Conservation (phyloP, 768 basidiomycete species). For the Guyanaporus albipodus region DNA sequence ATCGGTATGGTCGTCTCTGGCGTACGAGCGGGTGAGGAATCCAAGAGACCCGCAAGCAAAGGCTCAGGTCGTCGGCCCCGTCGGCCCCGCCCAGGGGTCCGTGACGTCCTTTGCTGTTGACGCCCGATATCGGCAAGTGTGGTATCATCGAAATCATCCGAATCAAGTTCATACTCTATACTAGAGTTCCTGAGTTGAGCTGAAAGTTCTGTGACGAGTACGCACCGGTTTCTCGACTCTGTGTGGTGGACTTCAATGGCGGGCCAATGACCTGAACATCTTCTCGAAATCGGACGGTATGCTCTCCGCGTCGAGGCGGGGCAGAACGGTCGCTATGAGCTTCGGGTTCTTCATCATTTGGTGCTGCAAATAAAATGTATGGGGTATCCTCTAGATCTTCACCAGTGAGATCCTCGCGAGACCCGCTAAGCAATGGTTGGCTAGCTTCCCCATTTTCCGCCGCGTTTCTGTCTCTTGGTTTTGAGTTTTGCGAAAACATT, state of each 20-base stretch:
- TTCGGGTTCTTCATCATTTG: slow-evolving; percentile 53
- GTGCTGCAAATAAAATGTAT: slow-evolving; percentile 49
- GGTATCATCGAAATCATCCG: slow-evolving; percentile 72
- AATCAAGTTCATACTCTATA: slow-evolving; percentile 79
- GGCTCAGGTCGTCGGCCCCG: slow-evolving; percentile 61
- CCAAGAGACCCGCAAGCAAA: slow-evolving; percentile 74
- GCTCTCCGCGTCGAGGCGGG: slow-evolving; percentile 36
- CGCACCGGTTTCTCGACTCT: slow-evolving; percentile 81
- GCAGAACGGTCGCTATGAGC: slow-evolving; percentile 32
- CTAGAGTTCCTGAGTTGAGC: slow-evolving; percentile 7
- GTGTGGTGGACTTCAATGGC: slow-evolving; percentile 63
- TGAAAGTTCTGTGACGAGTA: slow-evolving; percentile 25
- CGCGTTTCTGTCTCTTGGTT: slow-evolving; percentile 26
- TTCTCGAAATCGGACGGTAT: slow-evolving; percentile 62
- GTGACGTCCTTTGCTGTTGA: slow-evolving; percentile 21
- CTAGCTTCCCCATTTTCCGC: slow-evolving; percentile 38
- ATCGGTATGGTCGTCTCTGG: slow-evolving; percentile 54
- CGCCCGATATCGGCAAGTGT: slow-evolving; percentile 29
- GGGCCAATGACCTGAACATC: slow-evolving; percentile 67
- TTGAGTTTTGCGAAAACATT: slow-evolving; percentile 32
- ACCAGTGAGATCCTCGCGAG: slow-evolving; percentile 39
- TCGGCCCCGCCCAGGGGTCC: slow-evolving; percentile 31
- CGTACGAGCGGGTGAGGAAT: slow-evolving; percentile 55
- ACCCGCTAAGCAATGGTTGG: slow-evolving; percentile 54
- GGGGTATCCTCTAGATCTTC: slow-evolving; percentile 18